phyloP scores from a whole-genome alignment of 2,329 filamentous ascomycete genomes.

The Curvularia eragrostidis region DNA sequence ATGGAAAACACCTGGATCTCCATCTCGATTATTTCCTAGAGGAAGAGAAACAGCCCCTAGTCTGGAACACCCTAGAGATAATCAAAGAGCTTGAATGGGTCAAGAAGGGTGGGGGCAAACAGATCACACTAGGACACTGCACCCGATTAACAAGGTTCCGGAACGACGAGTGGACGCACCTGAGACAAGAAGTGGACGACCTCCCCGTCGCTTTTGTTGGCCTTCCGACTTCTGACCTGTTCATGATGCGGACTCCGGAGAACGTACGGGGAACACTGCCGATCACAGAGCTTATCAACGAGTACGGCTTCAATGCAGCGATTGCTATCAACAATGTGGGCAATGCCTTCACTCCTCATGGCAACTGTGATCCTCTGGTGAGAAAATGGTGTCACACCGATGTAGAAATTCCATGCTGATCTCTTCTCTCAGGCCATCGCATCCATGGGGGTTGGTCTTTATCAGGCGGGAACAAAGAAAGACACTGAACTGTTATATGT shows the following conservation, averaged over 20 bases:
- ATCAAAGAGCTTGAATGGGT: conserved; percentile 62
- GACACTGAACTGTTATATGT: conserved; percentile 67
- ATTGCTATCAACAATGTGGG: conserved; percentile 75
- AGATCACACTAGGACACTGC: conserved; percentile 67
- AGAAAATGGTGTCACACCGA: conserved; percentile 27
- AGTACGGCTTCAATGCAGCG: conserved; percentile 64
- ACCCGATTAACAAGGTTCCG: conserved; percentile 67
- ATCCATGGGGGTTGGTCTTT: conserved; percentile 66
- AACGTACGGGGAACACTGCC: conserved; percentile 66
- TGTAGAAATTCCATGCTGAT: neutral
- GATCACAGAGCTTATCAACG: conserved; percentile 65
- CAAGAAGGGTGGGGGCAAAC: conserved; percentile 33
- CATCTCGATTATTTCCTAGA: conserved; percentile 75
- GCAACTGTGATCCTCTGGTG: conserved; percentile 67
- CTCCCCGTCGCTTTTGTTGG: conserved; percentile 72
- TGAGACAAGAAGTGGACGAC: conserved; percentile 58
- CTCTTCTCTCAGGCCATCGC: conserved; percentile 4
- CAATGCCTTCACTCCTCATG: conserved; percentile 76
- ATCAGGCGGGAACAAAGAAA: conserved; percentile 68
- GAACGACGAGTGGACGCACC: conserved; percentile 56
- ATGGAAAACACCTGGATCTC: conserved; percentile 68
- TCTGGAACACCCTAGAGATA: conserved; percentile 62
- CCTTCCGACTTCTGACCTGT: conserved; percentile 73
- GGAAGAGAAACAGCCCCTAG: conserved; percentile 55
- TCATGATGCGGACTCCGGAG: conserved; percentile 68